These are phyloP conservation scores for bread wheat (Triticum aestivum) DNA, from an alignment of 176 grass and related monocot genomes.

Conservation along the genomic window DNA sequence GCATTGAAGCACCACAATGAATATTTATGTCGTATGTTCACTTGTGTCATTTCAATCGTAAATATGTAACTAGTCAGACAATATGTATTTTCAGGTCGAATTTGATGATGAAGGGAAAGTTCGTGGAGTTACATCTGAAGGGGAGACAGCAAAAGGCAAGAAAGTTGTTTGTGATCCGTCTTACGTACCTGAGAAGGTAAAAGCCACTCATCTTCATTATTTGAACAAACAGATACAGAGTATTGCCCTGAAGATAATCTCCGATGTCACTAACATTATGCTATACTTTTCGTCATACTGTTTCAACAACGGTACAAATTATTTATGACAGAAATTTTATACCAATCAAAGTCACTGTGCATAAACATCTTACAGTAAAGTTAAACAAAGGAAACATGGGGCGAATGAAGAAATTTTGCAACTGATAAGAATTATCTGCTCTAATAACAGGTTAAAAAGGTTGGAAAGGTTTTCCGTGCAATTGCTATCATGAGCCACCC, in stretches of 20 bases:
- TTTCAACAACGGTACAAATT: background rate
- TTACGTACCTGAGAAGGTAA: constrained; percentile 74
- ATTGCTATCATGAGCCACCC: constrained; percentile 97
- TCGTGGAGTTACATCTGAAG: constrained; percentile 82
- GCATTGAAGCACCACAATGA: background rate
- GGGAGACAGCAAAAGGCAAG: constrained; percentile 80
- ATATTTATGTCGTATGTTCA: background rate
- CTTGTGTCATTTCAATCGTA: background rate
- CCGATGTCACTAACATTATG: background rate
- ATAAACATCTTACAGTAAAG: background rate
- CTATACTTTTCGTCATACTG: background rate
- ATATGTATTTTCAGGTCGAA: constrained; percentile 54
- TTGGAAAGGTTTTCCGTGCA: constrained; percentile 83
- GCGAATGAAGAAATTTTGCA: background rate
- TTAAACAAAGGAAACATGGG: background rate
- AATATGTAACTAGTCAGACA: constrained; percentile 2
- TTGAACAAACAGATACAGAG: constrained; percentile 4
- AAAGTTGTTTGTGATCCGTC: constrained; percentile 88
- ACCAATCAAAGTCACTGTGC: background rate
- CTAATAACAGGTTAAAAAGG: constrained; percentile 59
- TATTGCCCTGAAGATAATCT: background rate
- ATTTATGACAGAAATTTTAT: background rate
- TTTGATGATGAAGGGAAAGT: constrained; percentile 73
- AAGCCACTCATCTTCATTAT: background rate
- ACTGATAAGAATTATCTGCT: background rate